Base-by-base conservation (phyloP, 2,329 filamentous ascomycete species). In the Diaporthe aspalathi region DNA sequence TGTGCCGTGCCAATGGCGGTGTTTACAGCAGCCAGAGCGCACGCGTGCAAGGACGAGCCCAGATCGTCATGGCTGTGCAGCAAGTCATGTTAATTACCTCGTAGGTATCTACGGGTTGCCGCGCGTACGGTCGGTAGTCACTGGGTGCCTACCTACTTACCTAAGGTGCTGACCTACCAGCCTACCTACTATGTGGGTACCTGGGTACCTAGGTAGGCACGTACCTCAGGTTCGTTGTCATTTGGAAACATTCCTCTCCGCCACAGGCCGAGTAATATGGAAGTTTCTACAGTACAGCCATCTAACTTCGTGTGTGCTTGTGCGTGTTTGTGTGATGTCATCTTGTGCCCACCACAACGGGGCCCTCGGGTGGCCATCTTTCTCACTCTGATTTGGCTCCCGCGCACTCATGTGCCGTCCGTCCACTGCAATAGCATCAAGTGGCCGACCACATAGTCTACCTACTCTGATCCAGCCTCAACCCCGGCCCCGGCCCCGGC, bases 81-180 rank as follows among this genome's bases (percentile, higher is more conserved):
- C n/a, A 57, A 57, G 54, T 57, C 54, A 57, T 35, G n/a, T n/a
- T 40, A 57, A 35, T n/a, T 40, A 57, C n/a, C n/a, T n/a, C 24
- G n/a, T 43, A 40, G 32, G 40, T 57, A 32, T 35, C 29, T 24
- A 35, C 5, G 32, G 54, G 24, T 20, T 40, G 54, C 54, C 54
- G 54, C 54, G 54, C 54, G 54, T 32, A 57, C 54, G 6, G 32
- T 32, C 32, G 32, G 5, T 32, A 32, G n/a, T n/a, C n/a, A n/a
- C n/a, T n/a, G n/a, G n/a, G n/a, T n/a, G n/a, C n/a, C n/a, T n/a
- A n/a, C n/a, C n/a, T n/a, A n/a, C n/a, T n/a, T n/a, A n/a, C n/a
- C n/a, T n/a, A n/a, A n/a, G n/a, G n/a, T n/a, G n/a, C n/a, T n/a
- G n/a, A n/a, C n/a, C n/a, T n/a, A n/a, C n/a, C n/a, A n/a, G n/a